Evolutionary conservation across 768 basidiomycete species (phyloP).

Genomic region (Gelatoporia subvermispora): DNA sequence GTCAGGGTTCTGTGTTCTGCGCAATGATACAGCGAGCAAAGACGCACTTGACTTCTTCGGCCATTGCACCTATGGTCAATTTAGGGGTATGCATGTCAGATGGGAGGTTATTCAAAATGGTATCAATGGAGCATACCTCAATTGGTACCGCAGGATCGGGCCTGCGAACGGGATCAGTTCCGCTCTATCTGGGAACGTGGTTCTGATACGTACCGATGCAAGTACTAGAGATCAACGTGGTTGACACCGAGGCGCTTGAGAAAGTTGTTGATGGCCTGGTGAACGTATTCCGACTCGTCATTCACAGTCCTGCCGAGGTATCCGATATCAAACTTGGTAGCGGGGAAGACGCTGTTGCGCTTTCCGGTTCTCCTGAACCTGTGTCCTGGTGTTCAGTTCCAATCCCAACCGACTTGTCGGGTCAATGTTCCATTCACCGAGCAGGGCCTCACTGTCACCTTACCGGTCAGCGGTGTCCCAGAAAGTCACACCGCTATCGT

Average conservation of each 20-base stretch:
- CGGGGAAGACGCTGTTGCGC: constrained; percentile 50
- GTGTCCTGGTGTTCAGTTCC: not conserved
- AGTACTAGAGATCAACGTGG: constrained; percentile 35
- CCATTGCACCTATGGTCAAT: constrained; percentile 20
- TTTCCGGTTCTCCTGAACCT: constrained; percentile 52
- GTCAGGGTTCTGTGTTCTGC: not conserved
- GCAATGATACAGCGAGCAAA: not conserved
- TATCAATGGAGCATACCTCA: not conserved
- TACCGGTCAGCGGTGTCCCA: constrained; percentile 47
- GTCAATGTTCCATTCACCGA: constrained; percentile 39
- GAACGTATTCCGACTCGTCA: constrained; percentile 39
- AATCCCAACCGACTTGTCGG: constrained; percentile 1
- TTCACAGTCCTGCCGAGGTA: constrained; percentile 15
- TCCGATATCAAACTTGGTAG: constrained; percentile 50
- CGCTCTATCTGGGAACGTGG: constrained; percentile 13
- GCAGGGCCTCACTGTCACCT: constrained; percentile 37
- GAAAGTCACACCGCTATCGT: constrained; percentile 36
- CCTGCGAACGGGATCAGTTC: constrained; percentile 25
- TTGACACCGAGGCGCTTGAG: constrained; percentile 33
- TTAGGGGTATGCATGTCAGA: not conserved
- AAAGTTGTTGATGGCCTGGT: constrained; percentile 32
- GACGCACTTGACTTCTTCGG: constrained; percentile 22
- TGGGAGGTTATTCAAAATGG: not conserved
- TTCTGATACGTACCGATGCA: constrained; percentile 25
- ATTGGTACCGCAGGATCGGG: constrained; percentile 20